Evolutionary conservation across 2,329 filamentous ascomycete genomes (phyloP), one percentile per base, ranked within the genome.

Genomic region (Lecanicillium sp.): DNA sequence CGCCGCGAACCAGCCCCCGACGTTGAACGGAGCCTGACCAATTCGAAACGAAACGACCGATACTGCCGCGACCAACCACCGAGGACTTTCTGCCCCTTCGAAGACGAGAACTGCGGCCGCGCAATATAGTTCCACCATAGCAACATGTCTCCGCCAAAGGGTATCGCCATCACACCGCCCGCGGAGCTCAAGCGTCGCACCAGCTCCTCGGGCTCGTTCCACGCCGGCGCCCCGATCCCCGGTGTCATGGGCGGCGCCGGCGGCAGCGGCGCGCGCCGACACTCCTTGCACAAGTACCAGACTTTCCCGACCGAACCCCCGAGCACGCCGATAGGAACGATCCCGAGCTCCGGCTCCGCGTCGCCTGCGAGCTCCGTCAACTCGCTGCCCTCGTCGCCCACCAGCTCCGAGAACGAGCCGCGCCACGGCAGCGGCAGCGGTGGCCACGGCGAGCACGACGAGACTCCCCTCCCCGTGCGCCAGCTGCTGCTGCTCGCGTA

Each of bases 401-500:
- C 54, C 2, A 54, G 54, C 15, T 59, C 61, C 30, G 62, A 65
- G 11, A 56, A 61, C 36, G 67, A 43, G 11, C 37, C n/a, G n/a
- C n/a, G n/a, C n/a, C n/a, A n/a, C n/a, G n/a, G n/a, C n/a, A n/a
- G n/a, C n/a, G n/a, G n/a, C n/a, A n/a, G n/a, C n/a, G n/a, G n/a
- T n/a, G n/a, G n/a, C n/a, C n/a, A 68, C n/a, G 55, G n/a, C n/a
- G n/a, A 33, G 9, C 30, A 71, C 52, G 67, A 76, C 54, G 76
- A 80, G 55, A 87, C 88, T 2, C 90, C 91, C 0, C 69, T 98
- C 15, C 93, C 93, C 0, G 81, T 81, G 55, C 81, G 76, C 56
- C 93, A 97, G 70, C 83, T 98, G 52, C 77, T 83, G 5, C 79
- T 97, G 11, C 73, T 98, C 27, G 91, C 91, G 1, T 71, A 96